Percentiles rank a stretch among this genome's conserved stretches.
These are phyloP conservation scores for Boletellus deceptivus DNA, from an alignment of 1,284 basidiomycete genomes.

Conservation along the genomic window DNA sequence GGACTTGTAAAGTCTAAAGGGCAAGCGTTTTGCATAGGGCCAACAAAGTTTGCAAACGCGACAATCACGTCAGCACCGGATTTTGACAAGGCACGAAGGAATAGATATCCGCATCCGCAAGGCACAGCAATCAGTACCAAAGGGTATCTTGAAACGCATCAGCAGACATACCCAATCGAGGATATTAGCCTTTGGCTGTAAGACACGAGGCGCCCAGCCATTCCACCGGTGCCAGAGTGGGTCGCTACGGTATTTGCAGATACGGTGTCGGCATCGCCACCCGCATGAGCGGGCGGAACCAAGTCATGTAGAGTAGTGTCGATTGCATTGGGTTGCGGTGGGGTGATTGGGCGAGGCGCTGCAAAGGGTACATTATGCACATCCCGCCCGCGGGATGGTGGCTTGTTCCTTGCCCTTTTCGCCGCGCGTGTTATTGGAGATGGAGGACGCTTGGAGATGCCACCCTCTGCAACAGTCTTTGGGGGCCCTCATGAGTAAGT, in stretches of 20 bases:
- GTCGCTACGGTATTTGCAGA: slow-evolving; percentile 14
- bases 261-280: slow-evolving; percentile 20
- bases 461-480: slow-evolving; percentile 16
- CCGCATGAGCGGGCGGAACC: slow-evolving; percentile 21
- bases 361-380: slow-evolving; percentile 4
- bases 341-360: slow-evolving; percentile 11
- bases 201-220: slow-evolving; percentile 35
- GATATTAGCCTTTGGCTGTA: slow-evolving; percentile 34
- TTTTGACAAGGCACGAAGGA: slow-evolving; percentile 16
- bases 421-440: slow-evolving; percentile 14
- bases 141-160: slow-evolving; percentile 17
- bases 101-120: slow-evolving; percentile 11
- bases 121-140: slow-evolving; percentile 25
- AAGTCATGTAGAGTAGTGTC: slow-evolving; percentile 9
- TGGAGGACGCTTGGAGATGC: slow-evolving; percentile 16
- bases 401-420: slow-evolving; percentile 24
- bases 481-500: slow-evolving; percentile 20
- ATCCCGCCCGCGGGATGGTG: slow-evolving; percentile 13
- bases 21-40: slow-evolving; percentile 4
- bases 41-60: slow-evolving; percentile 21
- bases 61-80: slow-evolving; percentile 27
- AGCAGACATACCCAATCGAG: slow-evolving; percentile 33
- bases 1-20: slow-evolving; percentile 33
- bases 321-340: slow-evolving; percentile 16
- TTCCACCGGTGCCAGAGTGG: slow-evolving; percentile 13